phyloP scores from a whole-genome alignment of 805 yeast species.

The Zygoascus ofunaensis region DNA sequence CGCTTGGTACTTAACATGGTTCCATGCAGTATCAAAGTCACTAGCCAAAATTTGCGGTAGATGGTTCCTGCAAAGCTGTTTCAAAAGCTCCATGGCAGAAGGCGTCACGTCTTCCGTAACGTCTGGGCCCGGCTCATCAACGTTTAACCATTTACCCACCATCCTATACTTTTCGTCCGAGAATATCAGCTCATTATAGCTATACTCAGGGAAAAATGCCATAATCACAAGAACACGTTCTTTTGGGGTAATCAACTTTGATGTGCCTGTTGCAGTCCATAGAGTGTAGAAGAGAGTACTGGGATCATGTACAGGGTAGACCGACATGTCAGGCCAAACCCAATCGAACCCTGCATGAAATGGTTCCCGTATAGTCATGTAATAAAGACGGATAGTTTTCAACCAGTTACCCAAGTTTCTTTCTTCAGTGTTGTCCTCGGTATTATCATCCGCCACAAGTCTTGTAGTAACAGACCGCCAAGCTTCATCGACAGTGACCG shows the following conservation, averaged over 20 bases:
- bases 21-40: not conserved
- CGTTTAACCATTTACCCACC: not conserved
- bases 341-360: not conserved
- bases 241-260: not conserved
- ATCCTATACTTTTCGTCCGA: not conserved
- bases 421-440: not conserved
- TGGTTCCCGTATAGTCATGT: not conserved
- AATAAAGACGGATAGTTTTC: not conserved
- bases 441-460: not conserved
- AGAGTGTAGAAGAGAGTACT: too few relatives aligned
- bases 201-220: not conserved
- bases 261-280: not conserved
- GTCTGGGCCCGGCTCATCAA: not conserved
- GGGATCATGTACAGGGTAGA: not conserved
- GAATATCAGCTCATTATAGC: not conserved
- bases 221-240: not conserved
- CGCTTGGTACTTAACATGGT: not conserved
- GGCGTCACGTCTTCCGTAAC: too few relatives aligned
- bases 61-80: not conserved
- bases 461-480: not conserved
- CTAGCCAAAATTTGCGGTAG: not conserved
- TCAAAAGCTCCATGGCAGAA: not conserved
- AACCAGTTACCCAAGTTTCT: not conserved
- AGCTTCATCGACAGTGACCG: not conserved
- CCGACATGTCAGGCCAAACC: not conserved